phyloP scores from a whole-genome alignment of 495 filamentous ascomycete species.

The Neurospora intermedia region DNA sequence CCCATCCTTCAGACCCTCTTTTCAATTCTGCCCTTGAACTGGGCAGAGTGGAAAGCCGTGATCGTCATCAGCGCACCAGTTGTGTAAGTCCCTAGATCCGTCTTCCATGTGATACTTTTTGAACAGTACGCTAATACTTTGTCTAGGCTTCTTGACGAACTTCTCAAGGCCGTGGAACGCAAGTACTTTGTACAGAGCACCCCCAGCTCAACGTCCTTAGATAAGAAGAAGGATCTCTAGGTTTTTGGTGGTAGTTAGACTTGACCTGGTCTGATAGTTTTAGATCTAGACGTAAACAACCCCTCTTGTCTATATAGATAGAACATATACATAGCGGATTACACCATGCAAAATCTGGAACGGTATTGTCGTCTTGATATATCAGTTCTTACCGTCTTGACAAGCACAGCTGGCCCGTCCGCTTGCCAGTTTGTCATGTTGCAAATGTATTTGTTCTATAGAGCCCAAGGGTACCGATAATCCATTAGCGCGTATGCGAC shows the following conservation, averaged over 20 bases:
- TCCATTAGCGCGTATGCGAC: neutral
- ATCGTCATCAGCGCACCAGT: constrained; percentile 82
- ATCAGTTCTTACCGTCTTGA: neutral
- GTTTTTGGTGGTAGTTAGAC: neutral
- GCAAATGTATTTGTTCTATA: neutral
- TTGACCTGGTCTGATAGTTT: neutral
- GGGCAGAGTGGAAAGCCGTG: constrained; percentile 90
- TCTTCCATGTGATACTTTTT: neutral
- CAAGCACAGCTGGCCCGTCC: neutral
- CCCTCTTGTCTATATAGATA: neutral
- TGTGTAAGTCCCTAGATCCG: constrained; percentile 53
- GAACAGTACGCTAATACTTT: constrained; percentile 24
- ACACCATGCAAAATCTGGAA: neutral
- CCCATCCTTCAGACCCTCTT: constrained; percentile 85
- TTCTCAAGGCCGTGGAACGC: constrained; percentile 74
- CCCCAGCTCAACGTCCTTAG: constrained; percentile 14
- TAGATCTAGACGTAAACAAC: neutral
- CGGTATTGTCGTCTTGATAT: neutral
- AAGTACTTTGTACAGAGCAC: constrained; percentile 38
- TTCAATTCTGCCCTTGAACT: constrained; percentile 80
- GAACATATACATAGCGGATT: neutral
- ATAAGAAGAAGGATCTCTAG: constrained; percentile 31
- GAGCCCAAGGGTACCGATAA: neutral
- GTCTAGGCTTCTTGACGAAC: constrained; percentile 74
- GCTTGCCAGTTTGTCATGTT: neutral